Base-by-base conservation (phyloP, 192 early-diverging fungal species). In the Mycoemilia scoparia region DNA sequence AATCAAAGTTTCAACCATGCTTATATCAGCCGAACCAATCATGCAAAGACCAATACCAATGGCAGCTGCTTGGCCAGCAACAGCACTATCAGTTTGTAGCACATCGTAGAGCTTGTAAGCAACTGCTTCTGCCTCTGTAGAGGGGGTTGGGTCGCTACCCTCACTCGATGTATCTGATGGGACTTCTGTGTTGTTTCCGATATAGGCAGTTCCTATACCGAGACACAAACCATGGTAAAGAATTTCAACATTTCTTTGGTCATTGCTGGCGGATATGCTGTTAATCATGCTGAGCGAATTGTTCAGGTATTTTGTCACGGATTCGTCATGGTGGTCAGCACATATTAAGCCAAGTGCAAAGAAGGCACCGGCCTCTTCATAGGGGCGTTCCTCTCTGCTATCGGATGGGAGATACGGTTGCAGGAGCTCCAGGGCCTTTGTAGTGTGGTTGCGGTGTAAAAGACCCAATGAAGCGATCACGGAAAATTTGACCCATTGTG, bases 401-500 rank as follows among this genome's bases (percentile, higher is more conserved):
- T 92, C 85, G 55, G 80, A 74, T 5, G 95, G 95, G 20, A 99
- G 73, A 48, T 99, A 99, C 29, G 90, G 95, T 22, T 72, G 71
- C 32, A 99, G 57, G 23, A 99, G 54, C 8, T 63, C 62, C 51
- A 82, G 73, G 1, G 80, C 79, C 29, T 87, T 79, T 14, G 74
- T 70, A 27, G 91, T 57, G 41, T 99, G 92, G n/a, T 92, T 92
- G 64, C 82, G 84, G 63, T 99, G 95, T 44, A 99, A 95, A 7
- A 96, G 90, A 37, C 95, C 95, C 26, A 99, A 55, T 9, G 88
- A 84, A 8, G 95, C 95, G 2, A 92, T 96, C 1, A 92, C 95
- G 35, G 85, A 82, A 57, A 99, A 99, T 63, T 99, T 99, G 16
- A 89, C 79, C 95, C 95, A 99, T 68, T 93, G 93, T 21, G 79